These are phyloP conservation scores for Aspergillus candidus DNA, from an alignment of 2,329 filamentous ascomycete genomes.

Conservation along the genomic window DNA sequence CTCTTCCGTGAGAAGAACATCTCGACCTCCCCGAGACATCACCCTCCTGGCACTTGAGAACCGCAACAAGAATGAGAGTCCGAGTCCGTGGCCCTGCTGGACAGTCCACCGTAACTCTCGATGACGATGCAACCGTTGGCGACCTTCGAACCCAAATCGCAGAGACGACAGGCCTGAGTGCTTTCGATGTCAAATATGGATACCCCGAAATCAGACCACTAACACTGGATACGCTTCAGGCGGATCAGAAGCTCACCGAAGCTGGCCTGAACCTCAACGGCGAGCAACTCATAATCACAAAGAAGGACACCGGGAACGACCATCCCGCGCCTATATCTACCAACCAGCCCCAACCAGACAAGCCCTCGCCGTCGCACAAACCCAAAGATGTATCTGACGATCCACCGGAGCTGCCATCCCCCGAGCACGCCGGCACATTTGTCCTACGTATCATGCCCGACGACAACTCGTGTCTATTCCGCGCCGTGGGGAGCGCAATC, in stretches of 20 bases:
- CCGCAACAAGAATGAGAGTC: constrained; percentile 54
- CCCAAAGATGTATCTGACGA: constrained; percentile 45
- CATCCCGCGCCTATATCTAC: constrained; percentile 10
- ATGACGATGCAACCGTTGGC: constrained; percentile 54
- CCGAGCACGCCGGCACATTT: constrained; percentile 50
- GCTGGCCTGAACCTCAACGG: constrained; percentile 59
- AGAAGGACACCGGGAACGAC: constrained; percentile 29
- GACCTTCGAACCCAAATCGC: constrained; percentile 41
- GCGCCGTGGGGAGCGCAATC: constrained; percentile 77
- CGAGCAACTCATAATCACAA: constrained; percentile 61
- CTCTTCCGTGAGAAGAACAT: too few relatives aligned
- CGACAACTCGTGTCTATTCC: constrained; percentile 92
- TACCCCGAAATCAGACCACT: constrained; percentile 68
- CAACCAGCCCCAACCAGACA: constrained; percentile 8
- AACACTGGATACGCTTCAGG: constrained; percentile 50
- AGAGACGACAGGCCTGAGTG: constrained; percentile 57
- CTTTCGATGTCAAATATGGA: constrained; percentile 75
- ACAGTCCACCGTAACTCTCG: constrained; percentile 62
- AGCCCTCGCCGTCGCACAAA: constrained; percentile 38
- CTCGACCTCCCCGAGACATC: too few relatives aligned
- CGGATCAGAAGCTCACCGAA: constrained; percentile 46
- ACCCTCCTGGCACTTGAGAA: too few relatives aligned
- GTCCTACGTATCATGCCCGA: constrained; percentile 93
- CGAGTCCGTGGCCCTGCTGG: constrained; percentile 70
- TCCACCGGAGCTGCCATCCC: constrained; percentile 56